A percentile compares a stretch with the other conserved stretches of the same genome.
These are phyloP conservation scores for Ganoderma leucocontextum DNA, from an alignment of 1,284 basidiomycete species.

Conservation along the genomic window DNA sequence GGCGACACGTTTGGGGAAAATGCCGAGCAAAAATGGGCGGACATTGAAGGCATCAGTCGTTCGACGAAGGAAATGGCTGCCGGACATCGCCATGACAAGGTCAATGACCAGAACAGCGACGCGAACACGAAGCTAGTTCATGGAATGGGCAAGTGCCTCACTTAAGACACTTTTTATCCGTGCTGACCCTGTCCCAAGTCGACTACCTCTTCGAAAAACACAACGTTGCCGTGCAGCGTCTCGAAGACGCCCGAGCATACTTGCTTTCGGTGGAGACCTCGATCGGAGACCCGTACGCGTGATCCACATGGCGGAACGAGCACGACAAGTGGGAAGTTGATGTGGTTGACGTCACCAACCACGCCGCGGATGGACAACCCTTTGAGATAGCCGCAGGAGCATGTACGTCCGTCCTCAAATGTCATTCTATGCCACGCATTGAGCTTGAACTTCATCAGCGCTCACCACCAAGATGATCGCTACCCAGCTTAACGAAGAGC, in stretches of 20 bases:
- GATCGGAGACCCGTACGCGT: neutral
- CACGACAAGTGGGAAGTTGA: neutral
- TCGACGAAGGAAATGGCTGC: conserved; percentile 34
- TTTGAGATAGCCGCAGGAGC: neutral
- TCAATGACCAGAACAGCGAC: conserved; percentile 32
- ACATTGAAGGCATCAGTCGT: conserved; percentile 11
- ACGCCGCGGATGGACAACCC: neutral
- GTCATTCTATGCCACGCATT: neutral
- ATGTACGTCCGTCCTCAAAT: neutral
- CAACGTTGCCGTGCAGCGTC: neutral
- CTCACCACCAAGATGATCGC: neutral
- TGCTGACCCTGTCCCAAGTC: neutral
- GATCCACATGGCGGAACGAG: neutral
- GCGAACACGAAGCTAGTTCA: neutral
- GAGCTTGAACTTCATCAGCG: no score
- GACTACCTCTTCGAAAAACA: neutral
- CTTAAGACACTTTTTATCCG: no score
- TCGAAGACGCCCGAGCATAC: neutral
- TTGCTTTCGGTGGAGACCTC: neutral
- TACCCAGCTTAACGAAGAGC: neutral
- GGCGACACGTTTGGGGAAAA: conserved; percentile 33
- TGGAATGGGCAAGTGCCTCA: neutral
- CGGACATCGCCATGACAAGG: conserved; percentile 30
- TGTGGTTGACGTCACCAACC: neutral
- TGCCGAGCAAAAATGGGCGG: conserved; percentile 31